Base-by-base conservation (phyloP, 2,329 filamentous ascomycete species). In the Alternaria arborescens region DNA sequence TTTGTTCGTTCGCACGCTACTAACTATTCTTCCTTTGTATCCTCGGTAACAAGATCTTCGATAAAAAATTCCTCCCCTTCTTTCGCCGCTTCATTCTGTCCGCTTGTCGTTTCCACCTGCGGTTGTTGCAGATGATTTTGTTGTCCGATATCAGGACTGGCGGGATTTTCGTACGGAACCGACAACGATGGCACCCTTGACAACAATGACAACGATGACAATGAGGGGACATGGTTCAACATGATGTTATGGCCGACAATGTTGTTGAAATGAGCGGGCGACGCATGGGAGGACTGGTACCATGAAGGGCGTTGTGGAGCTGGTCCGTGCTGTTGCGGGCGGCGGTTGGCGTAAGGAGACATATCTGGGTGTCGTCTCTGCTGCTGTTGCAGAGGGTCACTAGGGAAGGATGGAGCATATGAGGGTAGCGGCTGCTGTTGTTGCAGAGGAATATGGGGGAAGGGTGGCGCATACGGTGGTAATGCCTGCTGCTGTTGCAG, bases 21-120 rank as follows among this genome's bases (percentile, higher is more conserved):
- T 26, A 26, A 6, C 24, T 26, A 26, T 26, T 26, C 24, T 6
- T 26, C 24, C 1, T 26, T 26, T 26, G 0, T 7, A 26, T 26
- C 24, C 24, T 26, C 24, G 24, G 24, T 26, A 26, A 26, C 24
- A 26, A 26, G 0, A 7, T 7, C 24, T 6, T 26, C 24, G 24
- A 26, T 0, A 26, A 26, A 1, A 26, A 7, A 11, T 1, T n/a
- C 38, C 12, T 41, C 7, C 18, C 2, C 1, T 8, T 12, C 4
- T 22, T 22, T n/a, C 11, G 38, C 38, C 38, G 8, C n/a, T 10
- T 40, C n/a, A 18, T 12, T 10, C n/a, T n/a, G 18, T 14, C n/a
- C 36, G 24, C 24, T 26, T 26, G 24, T 26, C 0, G 7, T 16
- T 6, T 22, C 38, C 3, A 8, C 5, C 0, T n/a, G 10, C 6